These are phyloP conservation scores for Musa balbisiana DNA, from an alignment of 202 grass and related monocot species.

Conservation along the genomic window DNA sequence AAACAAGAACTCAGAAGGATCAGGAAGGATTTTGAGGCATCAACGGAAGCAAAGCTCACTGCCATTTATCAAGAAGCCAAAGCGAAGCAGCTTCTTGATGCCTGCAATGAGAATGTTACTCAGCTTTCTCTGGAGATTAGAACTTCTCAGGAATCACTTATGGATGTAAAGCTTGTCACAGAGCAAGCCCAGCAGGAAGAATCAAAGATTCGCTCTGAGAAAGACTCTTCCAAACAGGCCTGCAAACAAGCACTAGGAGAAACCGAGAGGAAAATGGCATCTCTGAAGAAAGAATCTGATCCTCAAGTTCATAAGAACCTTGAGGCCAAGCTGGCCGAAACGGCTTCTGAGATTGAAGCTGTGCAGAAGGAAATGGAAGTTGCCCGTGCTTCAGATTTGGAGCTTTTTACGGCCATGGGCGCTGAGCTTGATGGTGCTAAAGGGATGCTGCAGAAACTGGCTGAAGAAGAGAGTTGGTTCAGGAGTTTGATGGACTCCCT, in stretches of 20 bases:
- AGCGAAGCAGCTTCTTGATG: not conserved
- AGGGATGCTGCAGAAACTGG: conserved; percentile 69
- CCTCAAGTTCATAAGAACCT: not conserved
- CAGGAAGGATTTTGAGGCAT: conserved; percentile 5
- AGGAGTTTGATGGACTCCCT: conserved; percentile 55
- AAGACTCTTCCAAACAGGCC: conserved; percentile 1
- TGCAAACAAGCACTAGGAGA: conserved; percentile 10
- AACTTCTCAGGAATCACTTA: not conserved
- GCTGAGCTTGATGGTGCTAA: conserved; percentile 84
- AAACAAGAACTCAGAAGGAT: conserved; percentile 2
- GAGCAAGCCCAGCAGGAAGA: conserved; percentile 3
- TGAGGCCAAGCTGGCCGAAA: conserved; percentile 3
- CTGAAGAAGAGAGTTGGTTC: conserved; percentile 63
- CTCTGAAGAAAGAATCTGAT: not conserved
- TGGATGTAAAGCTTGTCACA: not conserved
- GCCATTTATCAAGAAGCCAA: not conserved
- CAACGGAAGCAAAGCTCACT: not conserved
- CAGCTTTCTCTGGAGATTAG: not conserved
- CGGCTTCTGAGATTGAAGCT: conserved; percentile 44
- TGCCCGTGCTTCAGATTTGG: conserved; percentile 54
- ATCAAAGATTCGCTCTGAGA: conserved; percentile 4
- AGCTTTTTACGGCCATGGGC: conserved; percentile 46
- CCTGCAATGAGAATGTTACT: not conserved
- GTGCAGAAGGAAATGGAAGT: conserved; percentile 77
- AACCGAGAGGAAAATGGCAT: conserved; percentile 1